Evolutionary conservation across 2,329 filamentous ascomycete species (phyloP).

Genomic region (Aspergillus udagawae): DNA sequence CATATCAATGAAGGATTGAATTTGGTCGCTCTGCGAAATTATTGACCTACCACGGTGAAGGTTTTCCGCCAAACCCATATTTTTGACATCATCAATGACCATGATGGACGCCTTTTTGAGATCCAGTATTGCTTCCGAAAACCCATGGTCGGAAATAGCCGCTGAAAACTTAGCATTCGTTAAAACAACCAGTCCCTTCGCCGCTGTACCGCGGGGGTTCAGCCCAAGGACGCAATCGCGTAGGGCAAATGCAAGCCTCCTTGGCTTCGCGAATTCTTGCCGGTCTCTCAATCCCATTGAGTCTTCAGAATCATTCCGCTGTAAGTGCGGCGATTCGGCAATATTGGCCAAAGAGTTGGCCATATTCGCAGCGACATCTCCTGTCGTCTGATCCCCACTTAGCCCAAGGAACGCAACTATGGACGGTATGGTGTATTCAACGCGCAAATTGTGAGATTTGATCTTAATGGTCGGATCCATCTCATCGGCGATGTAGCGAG

Average conservation of each 20-base stretch:
- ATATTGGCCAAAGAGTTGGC: slow-evolving; percentile 76
- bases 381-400: slow-evolving; percentile 60
- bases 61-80: slow-evolving; percentile 38
- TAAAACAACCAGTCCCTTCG: slow-evolving; percentile 74
- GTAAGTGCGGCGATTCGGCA: slow-evolving; percentile 51
- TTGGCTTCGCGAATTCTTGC: slow-evolving; percentile 48
- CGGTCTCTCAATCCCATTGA: slow-evolving; percentile 14
- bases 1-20: slow-evolving; percentile 51
- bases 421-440: slow-evolving; percentile 87
- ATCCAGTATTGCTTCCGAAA: slow-evolving; percentile 61
- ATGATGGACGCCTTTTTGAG: slow-evolving; percentile 79
- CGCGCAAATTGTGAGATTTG: slow-evolving; percentile 74
- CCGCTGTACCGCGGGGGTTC: slow-evolving; percentile 70
- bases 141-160: slow-evolving; percentile 60
- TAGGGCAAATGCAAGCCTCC: slow-evolving; percentile 57
- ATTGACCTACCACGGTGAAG: slow-evolving; percentile 23
- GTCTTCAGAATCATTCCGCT: slow-evolving; percentile 14
- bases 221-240: slow-evolving; percentile 79
- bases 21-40: slow-evolving; percentile 39
- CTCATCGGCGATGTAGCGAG: slow-evolving; percentile 87
- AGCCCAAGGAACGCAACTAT: slow-evolving; percentile 75
- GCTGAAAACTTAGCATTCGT: slow-evolving; percentile 72
- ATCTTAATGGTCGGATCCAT: slow-evolving; percentile 87
- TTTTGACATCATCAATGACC: slow-evolving; percentile 69
- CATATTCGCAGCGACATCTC: slow-evolving; percentile 71